phyloP scores from a whole-genome alignment of 495 filamentous ascomycete species.

The Penicillium lagena region DNA sequence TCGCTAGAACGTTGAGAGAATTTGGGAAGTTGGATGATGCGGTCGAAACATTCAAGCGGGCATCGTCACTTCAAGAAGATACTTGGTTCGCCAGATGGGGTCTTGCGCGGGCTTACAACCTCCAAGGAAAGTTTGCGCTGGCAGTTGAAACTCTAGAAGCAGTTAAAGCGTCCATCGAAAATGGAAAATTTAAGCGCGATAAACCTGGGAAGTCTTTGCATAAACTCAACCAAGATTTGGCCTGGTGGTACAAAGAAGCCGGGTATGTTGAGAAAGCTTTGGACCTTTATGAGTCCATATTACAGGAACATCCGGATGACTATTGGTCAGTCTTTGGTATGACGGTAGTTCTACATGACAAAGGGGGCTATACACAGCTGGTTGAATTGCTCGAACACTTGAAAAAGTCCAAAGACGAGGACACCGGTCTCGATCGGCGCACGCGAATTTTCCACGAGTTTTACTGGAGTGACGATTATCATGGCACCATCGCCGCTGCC shows the following conservation, averaged over 20 bases:
- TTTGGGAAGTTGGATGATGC: slow-evolving; percentile 3
- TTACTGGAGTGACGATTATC: slow-evolving; percentile 1
- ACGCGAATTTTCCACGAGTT: slow-evolving; percentile 5
- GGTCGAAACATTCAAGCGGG: slow-evolving; percentile 9
- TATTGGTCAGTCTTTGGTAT: slow-evolving; percentile 1
- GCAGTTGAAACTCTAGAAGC: slow-evolving; percentile 8
- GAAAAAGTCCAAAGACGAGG: slow-evolving; percentile 4
- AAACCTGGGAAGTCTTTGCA: background rate
- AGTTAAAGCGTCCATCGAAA: background rate
- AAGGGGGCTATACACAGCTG: background rate
- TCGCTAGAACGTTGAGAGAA: slow-evolving; percentile 6
- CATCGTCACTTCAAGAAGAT: slow-evolving; percentile 4
- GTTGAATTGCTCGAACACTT: slow-evolving; percentile 7
- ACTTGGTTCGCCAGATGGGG: slow-evolving; percentile 10
- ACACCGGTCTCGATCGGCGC: background rate
- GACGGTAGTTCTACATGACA: background rate
- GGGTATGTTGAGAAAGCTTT: background rate
- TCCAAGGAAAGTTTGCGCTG: background rate
- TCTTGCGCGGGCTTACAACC: slow-evolving; percentile 3
- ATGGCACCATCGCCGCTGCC: slow-evolving; percentile 1
- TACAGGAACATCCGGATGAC: slow-evolving; percentile 4
- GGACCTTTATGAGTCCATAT: slow-evolving; percentile 4
- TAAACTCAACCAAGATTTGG: slow-evolving; percentile 3
- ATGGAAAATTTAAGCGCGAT: background rate
- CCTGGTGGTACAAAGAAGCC: background rate